phyloP scores from a whole-genome alignment of 257 asterid species.

The Ballota nigra region DNA sequence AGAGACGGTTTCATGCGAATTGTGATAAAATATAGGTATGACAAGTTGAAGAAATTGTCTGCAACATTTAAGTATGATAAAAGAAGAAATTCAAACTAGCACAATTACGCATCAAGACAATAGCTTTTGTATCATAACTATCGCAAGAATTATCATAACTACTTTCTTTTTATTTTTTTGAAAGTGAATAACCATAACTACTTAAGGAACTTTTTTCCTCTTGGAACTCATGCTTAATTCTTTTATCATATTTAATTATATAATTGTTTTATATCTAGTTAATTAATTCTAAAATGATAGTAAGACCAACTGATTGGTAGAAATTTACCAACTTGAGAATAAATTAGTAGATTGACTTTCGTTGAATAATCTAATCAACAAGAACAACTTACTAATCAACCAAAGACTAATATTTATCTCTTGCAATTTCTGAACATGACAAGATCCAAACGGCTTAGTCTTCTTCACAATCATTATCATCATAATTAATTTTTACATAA shows the following conservation, averaged over 20 bases:
- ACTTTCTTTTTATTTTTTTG: too few relatives aligned
- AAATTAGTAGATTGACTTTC: background rate
- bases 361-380: background rate
- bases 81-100: too few relatives aligned
- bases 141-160: too few relatives aligned
- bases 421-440: background rate
- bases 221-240: background rate
- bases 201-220: background rate
- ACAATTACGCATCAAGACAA: too few relatives aligned
- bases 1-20: too few relatives aligned
- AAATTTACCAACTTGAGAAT: background rate
- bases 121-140: too few relatives aligned
- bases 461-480: background rate
- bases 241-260: background rate
- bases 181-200: background rate
- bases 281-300: too few relatives aligned
- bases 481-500: background rate
- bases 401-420: background rate
- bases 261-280: too few relatives aligned
- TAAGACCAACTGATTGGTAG: background rate
- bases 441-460: background rate
- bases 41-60: too few relatives aligned
- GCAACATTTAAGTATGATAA: too few relatives aligned
- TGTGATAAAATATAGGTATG: too few relatives aligned
- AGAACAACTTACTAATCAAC: slow-evolving; percentile 1